A percentile compares a stretch with the other conserved stretches of the same genome.
Conservation (phyloP, 495 filamentous ascomycete species). For the Aspergillus sparsus region DNA sequence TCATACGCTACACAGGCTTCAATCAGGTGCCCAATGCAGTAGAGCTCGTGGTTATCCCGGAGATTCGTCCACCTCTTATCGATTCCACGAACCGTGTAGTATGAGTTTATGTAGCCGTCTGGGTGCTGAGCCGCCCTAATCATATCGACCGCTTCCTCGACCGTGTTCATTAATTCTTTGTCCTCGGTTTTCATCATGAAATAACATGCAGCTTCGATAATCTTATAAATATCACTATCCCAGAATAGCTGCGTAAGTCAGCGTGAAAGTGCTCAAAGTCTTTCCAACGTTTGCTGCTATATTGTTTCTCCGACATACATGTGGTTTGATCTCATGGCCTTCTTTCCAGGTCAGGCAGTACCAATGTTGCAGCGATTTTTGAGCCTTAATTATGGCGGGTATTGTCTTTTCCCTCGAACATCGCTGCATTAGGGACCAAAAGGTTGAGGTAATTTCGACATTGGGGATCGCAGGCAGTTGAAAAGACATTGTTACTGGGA, state of each 20-base stretch:
- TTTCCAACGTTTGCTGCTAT: too few relatives aligned
- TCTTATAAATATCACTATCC: constrained; percentile 63
- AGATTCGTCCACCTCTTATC: constrained; percentile 57
- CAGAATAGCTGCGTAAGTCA: constrained; percentile 29
- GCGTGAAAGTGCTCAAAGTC: not conserved
- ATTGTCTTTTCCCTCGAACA: constrained; percentile 14
- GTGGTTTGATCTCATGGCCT: constrained; percentile 11
- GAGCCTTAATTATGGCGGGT: constrained; percentile 10
- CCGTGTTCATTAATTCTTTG: constrained; percentile 49
- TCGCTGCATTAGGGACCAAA: constrained; percentile 14
- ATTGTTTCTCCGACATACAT: not conserved
- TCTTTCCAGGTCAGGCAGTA: constrained; percentile 17
- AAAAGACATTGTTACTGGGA: constrained; percentile 6
- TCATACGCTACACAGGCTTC: constrained; percentile 59
- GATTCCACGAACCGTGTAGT: constrained; percentile 57
- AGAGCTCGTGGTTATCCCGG: constrained; percentile 63
- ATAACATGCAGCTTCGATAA: constrained; percentile 62
- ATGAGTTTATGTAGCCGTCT: constrained; percentile 62
- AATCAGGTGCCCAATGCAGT: constrained; percentile 56
- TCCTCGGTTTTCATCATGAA: constrained; percentile 49
- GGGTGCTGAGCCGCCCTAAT: constrained; percentile 54
- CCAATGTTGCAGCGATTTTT: constrained; percentile 8
- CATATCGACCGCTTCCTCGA: constrained; percentile 57
- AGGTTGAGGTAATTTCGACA: constrained; percentile 12
- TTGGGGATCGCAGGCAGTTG: constrained; percentile 1